Evolutionary conservation across 129 eudicot genomes (phyloP).

Genomic region (Erigeron canadensis): DNA sequence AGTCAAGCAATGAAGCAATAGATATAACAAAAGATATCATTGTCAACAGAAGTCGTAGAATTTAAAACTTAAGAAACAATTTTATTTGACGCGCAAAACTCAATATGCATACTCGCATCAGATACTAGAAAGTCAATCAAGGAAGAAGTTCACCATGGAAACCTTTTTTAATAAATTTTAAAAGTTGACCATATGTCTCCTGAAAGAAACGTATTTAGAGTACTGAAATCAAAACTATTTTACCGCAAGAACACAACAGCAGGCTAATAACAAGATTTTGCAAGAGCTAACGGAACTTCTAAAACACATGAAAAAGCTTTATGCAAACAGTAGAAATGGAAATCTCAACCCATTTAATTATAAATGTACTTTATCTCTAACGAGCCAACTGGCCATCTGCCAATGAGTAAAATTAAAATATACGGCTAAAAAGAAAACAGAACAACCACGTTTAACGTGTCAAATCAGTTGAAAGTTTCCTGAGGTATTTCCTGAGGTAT

Average conservation of each 20-base stretch:
- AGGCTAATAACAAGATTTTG: not conserved
- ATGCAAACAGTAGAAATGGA: not conserved
- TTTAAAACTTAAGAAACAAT: not conserved
- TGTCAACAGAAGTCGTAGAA: not conserved
- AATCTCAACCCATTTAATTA: not conserved
- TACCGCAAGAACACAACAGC: not conserved
- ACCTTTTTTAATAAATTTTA: not conserved
- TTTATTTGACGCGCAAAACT: not conserved
- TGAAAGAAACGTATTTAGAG: not conserved
- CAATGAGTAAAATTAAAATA: not conserved
- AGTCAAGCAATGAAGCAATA: not conserved
- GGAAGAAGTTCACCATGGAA: not conserved
- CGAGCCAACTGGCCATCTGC: not conserved
- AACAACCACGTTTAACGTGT: not conserved
- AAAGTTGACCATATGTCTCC: too few relatives aligned
- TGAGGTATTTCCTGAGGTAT: not conserved
- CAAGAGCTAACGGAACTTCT: not conserved
- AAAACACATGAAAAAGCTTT: not conserved
- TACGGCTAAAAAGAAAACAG: not conserved
- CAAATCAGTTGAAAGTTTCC: not conserved
- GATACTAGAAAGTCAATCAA: not conserved
- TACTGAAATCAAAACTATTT: not conserved
- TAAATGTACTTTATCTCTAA: not conserved
- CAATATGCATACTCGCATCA: slow-evolving; percentile 3
- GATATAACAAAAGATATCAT: not conserved